phyloP scores from a whole-genome alignment of 129 eudicot species.

The Artemisia argyi region DNA sequence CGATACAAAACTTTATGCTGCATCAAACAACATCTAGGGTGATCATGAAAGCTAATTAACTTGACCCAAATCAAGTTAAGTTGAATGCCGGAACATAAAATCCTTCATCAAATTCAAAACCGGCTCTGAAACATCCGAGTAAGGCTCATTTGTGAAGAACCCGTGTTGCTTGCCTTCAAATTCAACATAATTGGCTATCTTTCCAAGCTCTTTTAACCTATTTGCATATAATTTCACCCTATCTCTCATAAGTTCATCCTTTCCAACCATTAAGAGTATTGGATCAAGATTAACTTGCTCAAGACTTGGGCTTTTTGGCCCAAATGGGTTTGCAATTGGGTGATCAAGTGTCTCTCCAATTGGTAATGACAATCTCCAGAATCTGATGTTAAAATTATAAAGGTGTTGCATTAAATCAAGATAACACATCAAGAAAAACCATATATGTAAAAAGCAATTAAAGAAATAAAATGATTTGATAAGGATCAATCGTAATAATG shows the following conservation, averaged over 20 bases:
- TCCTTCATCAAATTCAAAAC: slow-evolving; percentile 37
- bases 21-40: no score
- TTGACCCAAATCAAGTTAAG: slow-evolving; percentile 6
- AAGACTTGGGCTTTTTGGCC: slow-evolving; percentile 60
- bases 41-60: no score
- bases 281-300: slow-evolving; percentile 58
- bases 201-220: slow-evolving; percentile 51
- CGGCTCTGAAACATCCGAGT: slow-evolving; percentile 40
- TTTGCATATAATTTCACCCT: slow-evolving; percentile 57
- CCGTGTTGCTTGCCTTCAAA: slow-evolving; percentile 70
- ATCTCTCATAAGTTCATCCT: slow-evolving; percentile 62
- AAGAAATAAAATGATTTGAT: neutral
- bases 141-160: slow-evolving; percentile 59
- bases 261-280: slow-evolving; percentile 56
- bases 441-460: neutral
- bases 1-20: no score
- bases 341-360: slow-evolving; percentile 51
- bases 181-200: slow-evolving; percentile 49
- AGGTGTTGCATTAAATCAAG: no score
- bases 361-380: slow-evolving; percentile 82
- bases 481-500: neutral
- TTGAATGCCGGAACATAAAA: slow-evolving; percentile 42
- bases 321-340: slow-evolving; percentile 83
- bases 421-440: neutral
- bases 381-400: slow-evolving; percentile 32